Evolutionary conservation across 2,329 filamentous ascomycete species (phyloP).

Genomic region (Pseudocercospora musae): DNA sequence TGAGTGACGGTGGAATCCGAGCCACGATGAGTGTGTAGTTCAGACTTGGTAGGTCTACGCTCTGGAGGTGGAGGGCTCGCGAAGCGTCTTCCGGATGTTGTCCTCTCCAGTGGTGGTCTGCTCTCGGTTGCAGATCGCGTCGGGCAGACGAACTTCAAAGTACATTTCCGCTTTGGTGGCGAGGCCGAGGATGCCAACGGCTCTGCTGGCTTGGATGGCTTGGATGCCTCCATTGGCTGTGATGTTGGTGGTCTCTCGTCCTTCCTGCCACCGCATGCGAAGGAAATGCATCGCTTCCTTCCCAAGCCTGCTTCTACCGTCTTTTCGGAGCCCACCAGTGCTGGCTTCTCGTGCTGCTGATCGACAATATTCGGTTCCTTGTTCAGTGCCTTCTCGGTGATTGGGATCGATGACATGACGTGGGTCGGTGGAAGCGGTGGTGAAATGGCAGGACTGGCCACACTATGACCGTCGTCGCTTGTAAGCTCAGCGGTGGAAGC

Average conservation of each 20-base stretch:
- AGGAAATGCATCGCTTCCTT: slow-evolving; percentile 87
- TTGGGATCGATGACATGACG: slow-evolving; percentile 37
- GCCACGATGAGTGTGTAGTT: slow-evolving; percentile 41
- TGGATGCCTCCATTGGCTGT: slow-evolving; percentile 33
- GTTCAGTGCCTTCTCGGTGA: slow-evolving; percentile 40
- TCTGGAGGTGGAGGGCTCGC: slow-evolving; percentile 42
- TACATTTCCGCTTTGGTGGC: slow-evolving; percentile 55
- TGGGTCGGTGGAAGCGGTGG: slow-evolving; percentile 68
- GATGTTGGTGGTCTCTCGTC: slow-evolving; percentile 42
- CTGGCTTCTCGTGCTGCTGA: slow-evolving; percentile 36
- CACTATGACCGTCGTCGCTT: slow-evolving; percentile 72
- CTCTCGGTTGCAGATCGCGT: slow-evolving; percentile 46
- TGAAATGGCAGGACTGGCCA: slow-evolving; percentile 83
- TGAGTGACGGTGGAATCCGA: slow-evolving; percentile 52
- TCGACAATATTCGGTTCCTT: slow-evolving; percentile 38
- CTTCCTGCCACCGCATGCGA: slow-evolving; percentile 70
- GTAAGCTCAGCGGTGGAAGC: slow-evolving; percentile 86
- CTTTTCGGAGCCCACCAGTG: slow-evolving; percentile 45
- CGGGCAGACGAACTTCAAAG: slow-evolving; percentile 74
- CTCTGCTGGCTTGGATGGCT: slow-evolving; percentile 20
- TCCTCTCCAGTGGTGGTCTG: slow-evolving; percentile 27
- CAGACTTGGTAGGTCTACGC: slow-evolving; percentile 15
- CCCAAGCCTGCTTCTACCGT: slow-evolving; percentile 62
- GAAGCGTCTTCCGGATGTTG: slow-evolving; percentile 33
- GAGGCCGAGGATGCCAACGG: slow-evolving; percentile 23